Conservation (phyloP, 768 basidiomycete genomes). For the Mycena chlorophos region DNA sequence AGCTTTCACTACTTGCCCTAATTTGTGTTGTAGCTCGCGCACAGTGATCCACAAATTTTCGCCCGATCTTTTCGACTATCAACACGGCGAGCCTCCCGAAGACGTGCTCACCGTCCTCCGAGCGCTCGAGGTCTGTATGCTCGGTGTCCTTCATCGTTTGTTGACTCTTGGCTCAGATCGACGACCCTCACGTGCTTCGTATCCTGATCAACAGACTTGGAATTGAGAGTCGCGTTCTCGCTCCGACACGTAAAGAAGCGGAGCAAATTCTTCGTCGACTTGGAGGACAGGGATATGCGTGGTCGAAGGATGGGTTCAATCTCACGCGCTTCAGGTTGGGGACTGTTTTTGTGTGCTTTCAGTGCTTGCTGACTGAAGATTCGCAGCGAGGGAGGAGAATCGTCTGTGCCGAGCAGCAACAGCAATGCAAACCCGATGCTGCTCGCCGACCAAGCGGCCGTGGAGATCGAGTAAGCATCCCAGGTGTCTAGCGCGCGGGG, state of each 20-base stretch:
- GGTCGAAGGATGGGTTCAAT: conserved; percentile 35
- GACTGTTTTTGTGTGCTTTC: background rate
- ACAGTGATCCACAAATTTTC: conserved; percentile 61
- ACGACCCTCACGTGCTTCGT: conserved; percentile 72
- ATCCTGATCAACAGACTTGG: conserved; percentile 72
- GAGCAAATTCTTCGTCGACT: conserved; percentile 61
- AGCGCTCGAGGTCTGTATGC: conserved; percentile 67
- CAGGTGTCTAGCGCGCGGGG: background rate
- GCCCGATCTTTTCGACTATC: conserved; percentile 81
- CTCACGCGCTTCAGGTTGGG: conserved; percentile 67
- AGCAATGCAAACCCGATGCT: conserved; percentile 9
- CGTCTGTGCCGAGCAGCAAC: conserved; percentile 10
- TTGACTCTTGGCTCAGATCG: conserved; percentile 52
- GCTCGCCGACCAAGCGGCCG: conserved; percentile 13
- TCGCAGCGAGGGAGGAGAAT: conserved; percentile 18
- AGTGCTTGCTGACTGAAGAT: background rate
- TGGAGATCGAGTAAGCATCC: conserved; percentile 9
- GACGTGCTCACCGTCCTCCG: conserved; percentile 74
- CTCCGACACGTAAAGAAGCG: conserved; percentile 61
- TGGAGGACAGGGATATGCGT: conserved; percentile 40
- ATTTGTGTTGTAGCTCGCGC: conserved; percentile 40
- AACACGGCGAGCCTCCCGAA: conserved; percentile 64
- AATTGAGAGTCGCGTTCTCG: conserved; percentile 75
- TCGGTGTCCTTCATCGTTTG: background rate
- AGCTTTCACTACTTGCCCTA: background rate